Conservation (phyloP, 345 rosid genomes). For the Ricinus communis region DNA sequence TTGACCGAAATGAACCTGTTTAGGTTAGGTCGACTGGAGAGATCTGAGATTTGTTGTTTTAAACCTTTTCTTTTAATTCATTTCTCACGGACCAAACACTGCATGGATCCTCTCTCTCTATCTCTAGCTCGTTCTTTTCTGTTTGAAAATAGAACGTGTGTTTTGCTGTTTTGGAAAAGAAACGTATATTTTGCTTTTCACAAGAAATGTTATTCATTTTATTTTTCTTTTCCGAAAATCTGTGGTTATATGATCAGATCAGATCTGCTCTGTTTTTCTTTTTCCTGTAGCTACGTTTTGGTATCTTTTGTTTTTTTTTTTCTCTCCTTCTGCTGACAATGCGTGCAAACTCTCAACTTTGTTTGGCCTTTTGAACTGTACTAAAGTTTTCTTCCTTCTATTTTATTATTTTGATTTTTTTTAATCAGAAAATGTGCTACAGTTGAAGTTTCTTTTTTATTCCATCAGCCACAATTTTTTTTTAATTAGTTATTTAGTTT, state of each 20-base stretch:
- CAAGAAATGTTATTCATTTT: neutral
- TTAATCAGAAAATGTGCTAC: too few relatives aligned
- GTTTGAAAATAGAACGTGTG: too few relatives aligned
- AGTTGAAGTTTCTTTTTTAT: too few relatives aligned
- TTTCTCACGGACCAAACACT: conserved; percentile 2
- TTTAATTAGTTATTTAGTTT: too few relatives aligned
- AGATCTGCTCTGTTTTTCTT: conserved; percentile 13
- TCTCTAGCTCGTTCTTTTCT: too few relatives aligned
- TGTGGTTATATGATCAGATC: conserved; percentile 10
- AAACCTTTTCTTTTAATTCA: too few relatives aligned
- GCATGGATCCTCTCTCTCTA: neutral
- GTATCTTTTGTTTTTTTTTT: neutral
- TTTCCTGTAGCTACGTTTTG: neutral
- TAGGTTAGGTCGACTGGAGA: neutral
- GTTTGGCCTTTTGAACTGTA: neutral
- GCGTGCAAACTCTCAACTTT: neutral
- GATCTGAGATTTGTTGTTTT: conserved; percentile 21
- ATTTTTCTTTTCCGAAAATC: neutral
- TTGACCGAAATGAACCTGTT: neutral
- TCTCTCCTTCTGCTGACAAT: neutral
- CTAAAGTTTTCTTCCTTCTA: neutral
- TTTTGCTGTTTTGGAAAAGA: neutral
- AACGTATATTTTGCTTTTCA: neutral
- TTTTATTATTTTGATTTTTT: too few relatives aligned
- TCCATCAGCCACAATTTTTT: neutral